Base-by-base conservation (phyloP, 2,329 filamentous ascomycete species). In the Lecanicillium sp. region DNA sequence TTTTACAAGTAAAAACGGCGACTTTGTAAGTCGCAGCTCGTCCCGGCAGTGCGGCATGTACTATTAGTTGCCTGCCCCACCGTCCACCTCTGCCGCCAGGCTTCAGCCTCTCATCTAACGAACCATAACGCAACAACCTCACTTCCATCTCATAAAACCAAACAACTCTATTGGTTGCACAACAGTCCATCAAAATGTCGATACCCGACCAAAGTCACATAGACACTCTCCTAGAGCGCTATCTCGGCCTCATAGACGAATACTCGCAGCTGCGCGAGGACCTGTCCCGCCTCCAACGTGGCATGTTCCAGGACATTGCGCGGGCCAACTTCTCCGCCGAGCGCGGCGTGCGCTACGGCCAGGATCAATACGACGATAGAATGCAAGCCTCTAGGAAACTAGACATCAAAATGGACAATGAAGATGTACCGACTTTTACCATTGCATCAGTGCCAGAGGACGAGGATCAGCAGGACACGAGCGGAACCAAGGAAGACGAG, bases 271-370 rank as follows among this genome's bases (percentile, higher is more conserved):
- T 83, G 3, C 75, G 75, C 43, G 53, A 63, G 18, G 55, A 69
- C 31, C 68, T 88, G 28, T 64, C 66, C 31, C 52, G 56, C 11
- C 60, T 74, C 15, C 72, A 85, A 46, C 62, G 70, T 15, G 61
- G 62, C 37, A 69, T 83, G 46, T 75, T 68, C 52, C 70, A 73
- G 40, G 62, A 66, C 46, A 67, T 89, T 29, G 80, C 84, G n/a
- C 74, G 83, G 41, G 84, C 85, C 44, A 87, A 88, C 60, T 88
- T 85, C 59, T 65, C 74, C 19, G 76, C 75, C n/a, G 68, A 76
- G 52, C 65, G 74, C 11, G 73, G 79, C 22, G 56, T 76, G 44
- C 68, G 76, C 30, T 88, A 83, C 54, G 83, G 83, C 3, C 71
- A 67, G 45, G 80, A 85, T 49, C 73, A 75, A 52, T 90, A 85